Evolutionary conservation across 2,329 filamentous ascomycete species (phyloP), one percentile per base, ranked within the genome.

Genomic region (Cladorrhinum sp.): DNA sequence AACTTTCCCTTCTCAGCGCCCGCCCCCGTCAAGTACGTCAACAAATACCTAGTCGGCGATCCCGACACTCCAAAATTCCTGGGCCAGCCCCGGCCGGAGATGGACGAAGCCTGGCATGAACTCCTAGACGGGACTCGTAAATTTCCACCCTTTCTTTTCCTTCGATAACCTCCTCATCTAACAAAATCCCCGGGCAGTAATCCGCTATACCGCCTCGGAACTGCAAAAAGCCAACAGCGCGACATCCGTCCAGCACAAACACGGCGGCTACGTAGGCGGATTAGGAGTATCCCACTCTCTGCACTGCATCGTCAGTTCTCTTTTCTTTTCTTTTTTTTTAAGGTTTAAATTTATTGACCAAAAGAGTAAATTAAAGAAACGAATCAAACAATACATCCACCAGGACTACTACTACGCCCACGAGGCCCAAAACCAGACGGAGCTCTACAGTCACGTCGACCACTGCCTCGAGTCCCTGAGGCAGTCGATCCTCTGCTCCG

Each of bases 311-410:
- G 62, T 63, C 46, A 36, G 59, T 51, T 23, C 52, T 51, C 18
- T 20, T 33, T 24, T 42, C 49, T 20, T 12, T 46, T 24, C 14
- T 12, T n/a, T n/a, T n/a, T n/a, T n/a, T n/a, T n/a, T n/a, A n/a
- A n/a, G n/a, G n/a, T n/a, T n/a, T n/a, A n/a, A n/a, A n/a, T n/a
- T n/a, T n/a, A n/a, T n/a, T n/a, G n/a, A n/a, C n/a, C n/a, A n/a
- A n/a, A n/a, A n/a, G n/a, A n/a, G n/a, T n/a, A n/a, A n/a, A n/a
- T n/a, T 2, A 26, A 52, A 61, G 62, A 61, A 63, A 61, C 55
- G 62, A 7, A 50, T 63, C 14, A 63, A 63, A 53, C 62, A 63
- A 50, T 63, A 61, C 55, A 21, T 63, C 16, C 62, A 63, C 51
- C 55, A 39, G 3, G 46, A 56, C 6, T 61, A 61, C 36, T 63